These are phyloP conservation scores for Xylaria castorea DNA, from an alignment of 495 filamentous ascomycete genomes.

Conservation along the genomic window DNA sequence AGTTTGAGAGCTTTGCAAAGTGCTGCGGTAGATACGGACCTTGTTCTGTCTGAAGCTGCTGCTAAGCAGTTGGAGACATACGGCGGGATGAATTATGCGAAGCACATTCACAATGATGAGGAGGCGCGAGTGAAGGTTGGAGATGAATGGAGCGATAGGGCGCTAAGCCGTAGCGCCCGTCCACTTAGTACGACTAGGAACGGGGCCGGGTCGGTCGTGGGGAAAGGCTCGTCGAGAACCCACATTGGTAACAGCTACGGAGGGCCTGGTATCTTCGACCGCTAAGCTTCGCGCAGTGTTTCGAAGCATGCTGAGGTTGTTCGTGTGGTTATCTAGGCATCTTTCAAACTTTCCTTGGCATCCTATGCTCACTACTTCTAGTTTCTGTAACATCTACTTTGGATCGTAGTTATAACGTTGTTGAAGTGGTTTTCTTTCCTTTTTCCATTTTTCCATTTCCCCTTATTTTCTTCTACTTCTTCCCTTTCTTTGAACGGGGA, in stretches of 20 bases:
- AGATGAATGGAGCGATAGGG: background rate
- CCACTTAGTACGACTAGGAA: conserved; percentile 5
- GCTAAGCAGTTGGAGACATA: background rate
- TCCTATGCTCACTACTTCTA: no score
- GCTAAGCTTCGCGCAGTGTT: no score
- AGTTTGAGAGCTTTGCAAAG: conserved; percentile 14
- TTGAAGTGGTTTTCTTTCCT: no score
- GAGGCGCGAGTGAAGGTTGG: conserved; percentile 10
- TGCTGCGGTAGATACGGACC: conserved; percentile 12
- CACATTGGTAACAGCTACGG: conserved; percentile 23
- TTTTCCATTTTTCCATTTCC: no score
- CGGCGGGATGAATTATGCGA: background rate
- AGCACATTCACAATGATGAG: background rate
- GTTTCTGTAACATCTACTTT: no score
- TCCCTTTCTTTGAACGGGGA: no score
- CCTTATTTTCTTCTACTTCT: no score
- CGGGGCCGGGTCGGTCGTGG: background rate
- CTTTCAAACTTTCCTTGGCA: no score
- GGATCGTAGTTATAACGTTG: no score
- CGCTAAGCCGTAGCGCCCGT: background rate
- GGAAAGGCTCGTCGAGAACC: background rate
- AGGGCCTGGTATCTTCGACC: conserved; percentile 15
- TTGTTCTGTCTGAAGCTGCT: background rate
- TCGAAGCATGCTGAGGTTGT: no score
- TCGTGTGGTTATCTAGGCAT: no score